Conservation (phyloP, 129 eudicot species). For the Mikania micrantha region DNA sequence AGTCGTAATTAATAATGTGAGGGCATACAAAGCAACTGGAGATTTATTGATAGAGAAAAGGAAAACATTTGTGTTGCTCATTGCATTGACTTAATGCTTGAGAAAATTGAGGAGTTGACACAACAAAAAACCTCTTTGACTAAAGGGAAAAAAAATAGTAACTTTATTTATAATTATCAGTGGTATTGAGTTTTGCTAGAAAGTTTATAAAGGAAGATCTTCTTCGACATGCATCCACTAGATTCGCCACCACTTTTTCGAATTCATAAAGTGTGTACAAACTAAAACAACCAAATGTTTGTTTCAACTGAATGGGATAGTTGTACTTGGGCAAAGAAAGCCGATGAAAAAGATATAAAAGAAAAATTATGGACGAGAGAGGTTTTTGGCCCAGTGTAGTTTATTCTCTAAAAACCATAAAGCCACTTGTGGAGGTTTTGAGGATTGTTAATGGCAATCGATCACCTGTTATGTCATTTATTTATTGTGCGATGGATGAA, state of each 20-base stretch:
- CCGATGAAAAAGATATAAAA: not conserved
- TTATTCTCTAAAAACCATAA: not conserved
- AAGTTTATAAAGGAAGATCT: not conserved
- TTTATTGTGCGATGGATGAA: not conserved
- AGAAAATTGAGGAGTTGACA: slow-evolving; percentile 3
- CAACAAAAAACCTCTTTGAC: slow-evolving; percentile 9
- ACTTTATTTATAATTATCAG: not conserved
- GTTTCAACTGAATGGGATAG: not conserved
- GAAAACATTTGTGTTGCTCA: not conserved
- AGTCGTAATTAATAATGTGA: not conserved
- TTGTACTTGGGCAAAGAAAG: not conserved
- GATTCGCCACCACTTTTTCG: too few species aligned
- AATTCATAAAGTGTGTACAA: too few species aligned
- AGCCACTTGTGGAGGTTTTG: not conserved
- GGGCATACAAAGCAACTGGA: not conserved
- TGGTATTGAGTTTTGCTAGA: not conserved
- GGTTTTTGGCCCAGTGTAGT: not conserved
- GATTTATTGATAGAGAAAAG: not conserved
- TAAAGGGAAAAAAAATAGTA: not conserved
- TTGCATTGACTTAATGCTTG: slow-evolving; percentile 6
- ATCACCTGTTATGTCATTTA: not conserved
- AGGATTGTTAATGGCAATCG: not conserved
- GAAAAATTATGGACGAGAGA: not conserved
- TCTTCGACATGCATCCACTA: not conserved
- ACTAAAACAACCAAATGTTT: too few species aligned